Conservation (phyloP, 768 basidiomycete species). For the Phlegmacium glaucopus region DNA sequence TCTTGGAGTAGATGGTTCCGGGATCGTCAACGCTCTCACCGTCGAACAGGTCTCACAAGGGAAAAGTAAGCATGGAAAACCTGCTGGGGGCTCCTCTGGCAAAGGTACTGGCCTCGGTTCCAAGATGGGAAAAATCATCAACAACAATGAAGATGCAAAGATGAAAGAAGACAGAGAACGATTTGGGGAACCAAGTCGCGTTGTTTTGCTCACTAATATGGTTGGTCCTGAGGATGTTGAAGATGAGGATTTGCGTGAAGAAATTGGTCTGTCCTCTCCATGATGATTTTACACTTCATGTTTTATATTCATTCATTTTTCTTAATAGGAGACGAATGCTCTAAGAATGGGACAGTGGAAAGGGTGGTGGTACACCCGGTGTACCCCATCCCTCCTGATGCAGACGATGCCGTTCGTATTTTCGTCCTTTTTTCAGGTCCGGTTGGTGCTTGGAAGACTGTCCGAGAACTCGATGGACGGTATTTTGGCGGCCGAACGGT, state of each 20-base stretch:
- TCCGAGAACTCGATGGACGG: constrained; percentile 88
- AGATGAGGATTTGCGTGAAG: constrained; percentile 80
- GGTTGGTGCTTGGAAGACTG: constrained; percentile 94
- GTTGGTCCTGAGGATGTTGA: constrained; percentile 80
- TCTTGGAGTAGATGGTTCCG: constrained; percentile 77
- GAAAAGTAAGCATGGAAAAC: constrained; percentile 31
- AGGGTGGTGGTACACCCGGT: constrained; percentile 82
- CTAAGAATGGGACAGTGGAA: constrained; percentile 89
- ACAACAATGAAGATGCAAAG: constrained; percentile 83
- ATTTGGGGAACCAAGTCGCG: constrained; percentile 87
- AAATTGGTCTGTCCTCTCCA: constrained; percentile 60
- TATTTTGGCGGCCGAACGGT: constrained; percentile 88
- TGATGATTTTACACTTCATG: neutral
- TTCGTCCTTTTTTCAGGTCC: constrained; percentile 91
- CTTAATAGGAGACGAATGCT: constrained; percentile 77
- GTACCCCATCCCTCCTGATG: constrained; percentile 58
- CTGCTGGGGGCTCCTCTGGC: constrained; percentile 24
- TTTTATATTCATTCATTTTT: neutral
- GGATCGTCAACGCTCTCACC: constrained; percentile 85
- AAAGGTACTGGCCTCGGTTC: constrained; percentile 46
- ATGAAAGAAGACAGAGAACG: constrained; percentile 71
- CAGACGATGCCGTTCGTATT: constrained; percentile 85
- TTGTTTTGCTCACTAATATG: constrained; percentile 89
- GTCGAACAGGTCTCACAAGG: constrained; percentile 60
- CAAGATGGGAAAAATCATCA: constrained; percentile 87